These are phyloP conservation scores for Podila minutissima DNA, from an alignment of 192 early-diverging fungal species.

Conservation along the genomic window DNA sequence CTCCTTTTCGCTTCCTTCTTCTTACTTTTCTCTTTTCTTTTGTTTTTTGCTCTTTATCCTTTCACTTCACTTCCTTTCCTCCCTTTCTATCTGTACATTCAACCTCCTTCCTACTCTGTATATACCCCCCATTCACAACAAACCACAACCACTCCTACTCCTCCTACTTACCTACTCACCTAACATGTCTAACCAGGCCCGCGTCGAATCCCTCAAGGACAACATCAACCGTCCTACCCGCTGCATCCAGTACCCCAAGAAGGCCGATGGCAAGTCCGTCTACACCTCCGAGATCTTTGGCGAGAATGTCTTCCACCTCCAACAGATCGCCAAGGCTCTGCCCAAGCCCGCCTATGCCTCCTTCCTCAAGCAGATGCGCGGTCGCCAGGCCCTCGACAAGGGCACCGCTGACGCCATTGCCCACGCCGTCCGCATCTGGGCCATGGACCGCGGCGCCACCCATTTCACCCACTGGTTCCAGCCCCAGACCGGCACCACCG, in stretches of 20 bases:
- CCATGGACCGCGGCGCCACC: constrained; percentile 95
- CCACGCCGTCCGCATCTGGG: constrained; percentile 98
- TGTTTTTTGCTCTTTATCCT: neutral
- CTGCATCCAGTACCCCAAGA: constrained; percentile 78
- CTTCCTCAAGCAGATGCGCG: constrained; percentile 94
- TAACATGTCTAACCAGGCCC: constrained; percentile 56
- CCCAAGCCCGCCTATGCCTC: constrained; percentile 96
- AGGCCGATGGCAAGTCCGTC: constrained; percentile 71
- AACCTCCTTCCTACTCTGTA: neutral
- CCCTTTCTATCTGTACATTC: neutral
- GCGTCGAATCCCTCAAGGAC: constrained; percentile 57
- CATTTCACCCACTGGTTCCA: constrained; percentile 99
- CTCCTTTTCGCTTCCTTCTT: neutral
- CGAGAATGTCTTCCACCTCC: constrained; percentile 93
- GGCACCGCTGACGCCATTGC: constrained; percentile 98
- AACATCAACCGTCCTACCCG: constrained; percentile 75
- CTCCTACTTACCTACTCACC: neutral
- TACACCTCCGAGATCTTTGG: constrained; percentile 94
- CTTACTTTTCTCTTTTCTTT: neutral
- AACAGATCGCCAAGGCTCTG: constrained; percentile 86
- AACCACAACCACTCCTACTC: neutral
- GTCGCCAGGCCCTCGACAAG: constrained; percentile 90
- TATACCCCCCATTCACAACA: neutral
- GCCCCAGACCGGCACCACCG: constrained; percentile 97
- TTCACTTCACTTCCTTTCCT: neutral